Base-by-base conservation (phyloP, 345 rosid genomes). In the Litchi chinensis region DNA sequence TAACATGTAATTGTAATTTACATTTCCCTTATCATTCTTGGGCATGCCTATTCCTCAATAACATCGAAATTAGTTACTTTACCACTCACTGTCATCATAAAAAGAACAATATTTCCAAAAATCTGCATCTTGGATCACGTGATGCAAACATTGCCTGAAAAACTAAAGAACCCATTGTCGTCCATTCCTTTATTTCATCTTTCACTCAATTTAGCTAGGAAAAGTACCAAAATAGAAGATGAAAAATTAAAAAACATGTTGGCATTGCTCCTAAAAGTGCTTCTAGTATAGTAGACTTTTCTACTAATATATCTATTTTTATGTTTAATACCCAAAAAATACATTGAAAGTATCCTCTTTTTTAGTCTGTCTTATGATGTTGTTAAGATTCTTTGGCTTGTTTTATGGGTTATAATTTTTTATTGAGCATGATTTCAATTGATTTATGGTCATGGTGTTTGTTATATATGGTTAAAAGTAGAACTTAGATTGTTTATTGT, bases 271-370 rank as follows among this genome's bases (percentile, higher is more conserved):
- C 44, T 1, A 68, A 37, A 18, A 8, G 32, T 71, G 46, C 9
- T 8, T 6, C 64, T 44, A 26, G 64, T 13, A 73, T 6, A 59
- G 50, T 60, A 52, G n/a, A n/a, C n/a, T n/a, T n/a, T 69, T 22
- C 60, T 60, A 28, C 65, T 18, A 43, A 67, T 76, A 44, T 12
- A 26, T 39, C 13, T 37, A 10, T 37, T 16, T 73, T 22, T 64
- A 59, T 65, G 59, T 70, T 70, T 71, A 41, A 50, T 16, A 93
- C 97, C 63, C 98, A 96, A 67, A 97, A 93, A 77, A 32, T 91
- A 97, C 44, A 96, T 96, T 80, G 98, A 96, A 89, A 94, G 98
- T 96, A 94, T 89, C 91, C 89, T 88, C 37, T 82, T 76, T 74
- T 71, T 11, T 6, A 46, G 70, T 26, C 50, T 50, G 6, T 26